Base-by-base conservation (phyloP, 345 rosid genomes). In the Bruguiera gymnorhiza region DNA sequence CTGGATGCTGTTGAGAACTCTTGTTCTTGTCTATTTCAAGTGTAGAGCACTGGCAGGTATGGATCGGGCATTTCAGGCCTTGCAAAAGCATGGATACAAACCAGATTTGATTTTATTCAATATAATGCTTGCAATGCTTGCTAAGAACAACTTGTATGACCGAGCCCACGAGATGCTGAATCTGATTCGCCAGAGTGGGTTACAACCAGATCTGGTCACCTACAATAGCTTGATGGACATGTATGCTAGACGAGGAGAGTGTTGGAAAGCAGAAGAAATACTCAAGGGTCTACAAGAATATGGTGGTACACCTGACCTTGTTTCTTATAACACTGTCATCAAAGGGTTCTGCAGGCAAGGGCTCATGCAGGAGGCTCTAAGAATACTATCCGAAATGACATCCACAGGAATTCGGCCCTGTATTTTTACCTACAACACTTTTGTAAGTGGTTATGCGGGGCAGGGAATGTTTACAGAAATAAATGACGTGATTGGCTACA, bases 151-250 rank as follows among this genome's bases (percentile, higher is more conserved):
- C 63, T 77, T 90, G 92, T 77, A 80, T 23, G 89, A 82, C 16
- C 82, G 75, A 65, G 92, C 88, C 55, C 75, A 85, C 16, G 88
- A 81, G 69, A 82, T 85, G 69, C 85, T 90, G 59, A 78, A 61
- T 50, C 73, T 74, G 61, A 89, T 93, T 70, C 79, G 68, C 11
- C 84, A 84, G 55, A 73, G 79, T 61, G 96, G 89, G 80, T 64
- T 90, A 70, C 80, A 78, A 61, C 98, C 97, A 0, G 90, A 93
- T 85, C 86, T 93, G 24, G 78, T 90, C 72, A 90, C 96, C 65
- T 84, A 86, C 83, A 93, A 93, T 83, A 93, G 86, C 81, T 81
- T 90, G 75, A 93, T 93, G 87, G 97, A 90, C 82, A 86, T 93
- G 97, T 84, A 90, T 67, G 98, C 91, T 18, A 77, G 96, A 71